Conservation (phyloP, 768 basidiomycete genomes). For the Tulasnella calospora region DNA sequence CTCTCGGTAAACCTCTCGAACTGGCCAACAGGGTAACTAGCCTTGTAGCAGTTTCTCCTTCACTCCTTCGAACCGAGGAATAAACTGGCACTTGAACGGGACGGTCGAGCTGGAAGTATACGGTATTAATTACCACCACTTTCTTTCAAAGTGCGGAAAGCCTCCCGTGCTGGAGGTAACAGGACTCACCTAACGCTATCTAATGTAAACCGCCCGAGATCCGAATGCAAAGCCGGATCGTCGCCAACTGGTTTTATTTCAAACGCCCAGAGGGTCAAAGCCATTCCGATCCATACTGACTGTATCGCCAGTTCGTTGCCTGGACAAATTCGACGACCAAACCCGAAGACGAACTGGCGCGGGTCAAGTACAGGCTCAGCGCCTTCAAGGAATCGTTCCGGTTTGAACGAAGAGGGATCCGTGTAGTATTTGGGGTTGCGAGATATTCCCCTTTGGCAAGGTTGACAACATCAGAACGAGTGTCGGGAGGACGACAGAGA, state of each 20-base stretch:
- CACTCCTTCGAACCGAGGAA: neutral
- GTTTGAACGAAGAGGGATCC: slow-evolving; percentile 15
- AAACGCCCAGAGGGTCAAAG: neutral
- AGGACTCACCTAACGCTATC: neutral
- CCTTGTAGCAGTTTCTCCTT: neutral
- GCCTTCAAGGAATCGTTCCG: slow-evolving; percentile 17
- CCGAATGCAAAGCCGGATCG: neutral
- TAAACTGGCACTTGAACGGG: neutral
- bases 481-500: neutral
- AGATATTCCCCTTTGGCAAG: neutral
- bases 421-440: neutral
- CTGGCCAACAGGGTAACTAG: neutral
- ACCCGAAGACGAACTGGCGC: slow-evolving; percentile 1
- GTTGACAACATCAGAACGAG: neutral
- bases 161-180: neutral
- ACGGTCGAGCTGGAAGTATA: neutral
- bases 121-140: neutral
- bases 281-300: slow-evolving; percentile 6
- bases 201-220: neutral
- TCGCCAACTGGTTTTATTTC: neutral
- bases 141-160: no score
- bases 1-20: neutral
- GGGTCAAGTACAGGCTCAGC: slow-evolving; percentile 7
- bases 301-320: slow-evolving; percentile 1
- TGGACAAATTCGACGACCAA: slow-evolving; percentile 15